These are phyloP conservation scores for Cyclotella atomus DNA, from an alignment of 108 stramenopile species.

Conservation along the genomic window DNA sequence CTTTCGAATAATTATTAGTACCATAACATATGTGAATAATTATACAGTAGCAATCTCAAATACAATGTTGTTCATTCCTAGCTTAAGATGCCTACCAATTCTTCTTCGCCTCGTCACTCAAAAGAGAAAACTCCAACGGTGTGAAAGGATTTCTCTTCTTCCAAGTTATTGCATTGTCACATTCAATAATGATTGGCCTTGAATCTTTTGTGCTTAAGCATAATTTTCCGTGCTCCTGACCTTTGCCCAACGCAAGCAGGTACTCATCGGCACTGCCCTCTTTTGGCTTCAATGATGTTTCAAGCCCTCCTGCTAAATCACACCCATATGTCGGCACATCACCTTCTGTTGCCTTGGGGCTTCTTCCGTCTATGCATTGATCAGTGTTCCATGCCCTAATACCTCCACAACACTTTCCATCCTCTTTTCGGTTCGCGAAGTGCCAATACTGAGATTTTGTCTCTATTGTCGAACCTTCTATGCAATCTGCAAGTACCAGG, in stretches of 20 bases:
- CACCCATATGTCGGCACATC: slow-evolving; percentile 34
- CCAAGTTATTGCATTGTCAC: slow-evolving; percentile 28
- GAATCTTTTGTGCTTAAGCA: slow-evolving; percentile 15
- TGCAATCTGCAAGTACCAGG: slow-evolving; percentile 24
- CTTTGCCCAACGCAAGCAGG: slow-evolving; percentile 18
- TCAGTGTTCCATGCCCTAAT: slow-evolving; percentile 49
- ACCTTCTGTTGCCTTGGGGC: background rate
- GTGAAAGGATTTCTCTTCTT: slow-evolving; percentile 39
- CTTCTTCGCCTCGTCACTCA: slow-evolving; percentile 31
- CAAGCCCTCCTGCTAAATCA: slow-evolving; percentile 38
- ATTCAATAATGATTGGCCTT: slow-evolving; percentile 14
- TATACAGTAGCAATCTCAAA: no score
- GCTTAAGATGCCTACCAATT: no score
- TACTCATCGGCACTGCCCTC: slow-evolving; percentile 16
- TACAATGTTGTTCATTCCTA: no score
- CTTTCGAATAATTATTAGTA: no score
- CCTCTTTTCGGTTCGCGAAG: slow-evolving; percentile 23
- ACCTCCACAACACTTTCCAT: slow-evolving; percentile 42
- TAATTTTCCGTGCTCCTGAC: slow-evolving; percentile 8
- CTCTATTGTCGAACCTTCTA: slow-evolving; percentile 13
- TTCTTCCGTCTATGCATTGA: slow-evolving; percentile 41
- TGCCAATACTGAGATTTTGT: slow-evolving; percentile 43
- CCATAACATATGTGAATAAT: no score
- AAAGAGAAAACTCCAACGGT: slow-evolving; percentile 38
- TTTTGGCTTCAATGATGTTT: slow-evolving; percentile 28